phyloP scores from a whole-genome alignment of 1,139 yeast species.

The Saccharomyces hybrid region DNA sequence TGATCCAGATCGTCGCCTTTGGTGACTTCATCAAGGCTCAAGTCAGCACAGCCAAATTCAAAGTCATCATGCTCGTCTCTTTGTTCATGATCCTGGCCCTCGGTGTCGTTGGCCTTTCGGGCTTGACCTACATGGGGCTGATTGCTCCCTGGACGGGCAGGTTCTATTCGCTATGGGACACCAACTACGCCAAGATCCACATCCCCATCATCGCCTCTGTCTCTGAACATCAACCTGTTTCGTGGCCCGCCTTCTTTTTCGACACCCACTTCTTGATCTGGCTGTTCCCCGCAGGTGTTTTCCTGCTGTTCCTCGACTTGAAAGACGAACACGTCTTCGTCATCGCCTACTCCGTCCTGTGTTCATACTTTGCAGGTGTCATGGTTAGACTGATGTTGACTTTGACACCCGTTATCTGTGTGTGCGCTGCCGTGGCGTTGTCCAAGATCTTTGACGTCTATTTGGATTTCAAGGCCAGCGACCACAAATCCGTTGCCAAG shows the following conservation, averaged over 20 bases:
- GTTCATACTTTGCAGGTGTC: conserved; percentile 97
- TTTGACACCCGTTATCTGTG: conserved; percentile 92
- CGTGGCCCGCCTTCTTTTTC: conserved; percentile 97
- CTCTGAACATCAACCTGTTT: conserved; percentile 99
- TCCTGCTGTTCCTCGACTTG: conserved; percentile 80
- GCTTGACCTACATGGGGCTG: conserved; percentile 80
- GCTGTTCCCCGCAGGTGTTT: conserved; percentile 98
- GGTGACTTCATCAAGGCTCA: conserved; percentile 74
- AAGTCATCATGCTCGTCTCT: conserved; percentile 59
- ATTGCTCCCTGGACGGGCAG: conserved; percentile 99
- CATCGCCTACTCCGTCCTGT: conserved; percentile 81
- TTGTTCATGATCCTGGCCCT: conserved; percentile 46
- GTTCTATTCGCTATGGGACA: conserved; percentile 97
- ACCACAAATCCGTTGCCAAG: conserved; percentile 2
- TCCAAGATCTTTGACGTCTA: conserved; percentile 80
- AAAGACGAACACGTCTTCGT: conserved; percentile 89
- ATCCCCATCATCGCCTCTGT: conserved; percentile 98
- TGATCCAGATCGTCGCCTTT: conserved; percentile 81
- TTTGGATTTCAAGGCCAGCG: conserved; percentile 43
- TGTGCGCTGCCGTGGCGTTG: conserved; percentile 78
- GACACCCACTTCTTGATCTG: conserved; percentile 89
- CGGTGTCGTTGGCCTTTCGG: conserved; percentile 66
- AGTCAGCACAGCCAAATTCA: conserved; percentile 69
- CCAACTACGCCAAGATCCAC: conserved; percentile 93
- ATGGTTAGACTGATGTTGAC: conserved; percentile 98